Conservation (phyloP, 176 grass and related monocot genomes). For the Avena atlantica region DNA sequence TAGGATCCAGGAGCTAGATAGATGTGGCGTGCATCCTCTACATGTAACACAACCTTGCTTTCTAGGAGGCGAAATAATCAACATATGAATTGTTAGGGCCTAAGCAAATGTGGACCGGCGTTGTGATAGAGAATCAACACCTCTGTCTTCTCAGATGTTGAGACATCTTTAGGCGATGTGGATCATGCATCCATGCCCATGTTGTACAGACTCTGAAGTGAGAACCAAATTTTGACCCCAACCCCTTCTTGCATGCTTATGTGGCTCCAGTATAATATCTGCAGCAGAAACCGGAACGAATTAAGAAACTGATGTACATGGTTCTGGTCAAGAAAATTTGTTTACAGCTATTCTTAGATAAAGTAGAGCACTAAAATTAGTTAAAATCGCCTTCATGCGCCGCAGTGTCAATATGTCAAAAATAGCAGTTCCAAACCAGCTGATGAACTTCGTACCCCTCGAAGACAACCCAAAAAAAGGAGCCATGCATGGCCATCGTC, state of each 20-base stretch:
- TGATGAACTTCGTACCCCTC: not conserved
- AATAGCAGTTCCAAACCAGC: constrained; percentile 3
- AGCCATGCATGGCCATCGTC: constrained; percentile 41
- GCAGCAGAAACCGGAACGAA: not conserved
- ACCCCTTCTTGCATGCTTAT: not conserved
- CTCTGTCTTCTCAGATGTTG: not conserved
- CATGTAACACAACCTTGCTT: no score
- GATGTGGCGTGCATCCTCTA: no score
- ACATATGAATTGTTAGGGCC: not conserved
- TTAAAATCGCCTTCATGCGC: not conserved
- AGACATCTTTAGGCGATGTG: not conserved
- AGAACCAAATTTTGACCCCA: not conserved
- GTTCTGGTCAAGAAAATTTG: not conserved
- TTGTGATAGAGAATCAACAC: not conserved
- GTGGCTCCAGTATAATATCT: not conserved
- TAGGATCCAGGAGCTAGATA: no score
- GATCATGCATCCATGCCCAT: not conserved
- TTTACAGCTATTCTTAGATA: not conserved
- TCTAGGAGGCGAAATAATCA: not conserved
- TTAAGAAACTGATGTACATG: not conserved
- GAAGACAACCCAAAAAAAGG: constrained; percentile 34
- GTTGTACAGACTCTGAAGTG: not conserved
- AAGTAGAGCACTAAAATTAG: constrained; percentile 40
- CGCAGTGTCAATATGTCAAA: constrained; percentile 7
- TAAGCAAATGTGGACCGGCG: not conserved